These are phyloP conservation scores for Candida insectorum DNA, from an alignment of 805 yeast genomes.

Conservation along the genomic window DNA sequence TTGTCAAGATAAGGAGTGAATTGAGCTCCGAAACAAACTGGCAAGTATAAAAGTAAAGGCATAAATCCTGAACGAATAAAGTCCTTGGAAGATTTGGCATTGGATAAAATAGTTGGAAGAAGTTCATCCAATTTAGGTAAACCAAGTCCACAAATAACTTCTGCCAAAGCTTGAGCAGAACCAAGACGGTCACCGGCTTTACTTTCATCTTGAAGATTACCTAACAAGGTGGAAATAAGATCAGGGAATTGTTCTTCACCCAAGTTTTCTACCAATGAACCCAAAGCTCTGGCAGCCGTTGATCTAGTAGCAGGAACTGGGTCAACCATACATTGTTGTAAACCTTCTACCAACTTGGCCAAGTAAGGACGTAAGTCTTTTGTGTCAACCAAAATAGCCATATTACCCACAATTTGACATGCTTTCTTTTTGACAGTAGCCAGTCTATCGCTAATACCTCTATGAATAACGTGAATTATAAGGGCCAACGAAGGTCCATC, in stretches of 20 bases:
- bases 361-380: conserved; percentile 84
- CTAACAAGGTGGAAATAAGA: conserved; percentile 75
- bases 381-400: conserved; percentile 92
- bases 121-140: conserved; percentile 81
- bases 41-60: conserved; percentile 85
- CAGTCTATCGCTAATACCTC: conserved; percentile 95
- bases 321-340: conserved; percentile 94
- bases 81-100: conserved; percentile 63
- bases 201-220: conserved; percentile 69
- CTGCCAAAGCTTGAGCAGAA: conserved; percentile 94
- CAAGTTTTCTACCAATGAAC: conserved; percentile 90
- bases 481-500: conserved; percentile 97
- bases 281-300: conserved; percentile 95
- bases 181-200: conserved; percentile 92
- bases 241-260: conserved; percentile 97
- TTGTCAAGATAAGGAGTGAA: conserved; percentile 84
- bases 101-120: conserved; percentile 72
- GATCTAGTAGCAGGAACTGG: conserved; percentile 97
- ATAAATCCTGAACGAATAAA: conserved; percentile 87
- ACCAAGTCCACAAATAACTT: conserved; percentile 91
- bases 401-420: conserved; percentile 97
- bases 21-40: conserved; percentile 90
- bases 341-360: conserved; percentile 69
- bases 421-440: conserved; percentile 90
- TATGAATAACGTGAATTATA: conserved; percentile 88